Base-by-base conservation (phyloP, 305 asterid genomes). In the Solanum hybrid region DNA sequence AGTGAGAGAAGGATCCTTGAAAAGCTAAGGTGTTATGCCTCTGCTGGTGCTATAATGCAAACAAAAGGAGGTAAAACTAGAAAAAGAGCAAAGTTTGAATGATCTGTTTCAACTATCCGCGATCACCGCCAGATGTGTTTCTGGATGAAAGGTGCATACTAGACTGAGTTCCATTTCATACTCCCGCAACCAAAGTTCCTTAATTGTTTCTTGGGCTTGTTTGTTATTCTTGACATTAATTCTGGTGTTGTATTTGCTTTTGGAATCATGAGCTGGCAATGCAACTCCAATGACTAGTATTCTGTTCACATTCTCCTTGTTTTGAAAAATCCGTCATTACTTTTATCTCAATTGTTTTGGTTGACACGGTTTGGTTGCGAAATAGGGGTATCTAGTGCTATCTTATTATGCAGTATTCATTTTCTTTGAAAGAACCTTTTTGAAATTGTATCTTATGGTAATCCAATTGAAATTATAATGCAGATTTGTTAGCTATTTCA, bases 1-100 rank as follows among this genome's bases (percentile, higher is more conserved):
- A 92, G 97, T 36, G 99, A 96, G 93, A 97, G 98, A 94, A 96
- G 90, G 90, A 96, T 96, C 87, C 92, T 96, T 29, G 91, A 92
- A 81, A 97, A 93, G 89, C 95, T 96, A 40, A 94, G 98, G 90
- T 88, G 89, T 42, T 94, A 90, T 91, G 96, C 96, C 78, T 90
- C 90, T 32, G 66, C 91, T 81, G 88, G 81, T 66, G 89, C 92
- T 66, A 85, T 86, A 42, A 89, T 87, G 87, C 90, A 94, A 92
- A 92, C 90, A 90, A 89, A 87, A 72, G 45, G 42, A 45, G 35
- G 86, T 22, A 88, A 88, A 42, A 76, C 80, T 27, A 76, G 85
- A 11, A 42, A 26, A 82, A 82, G 87, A 29, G 38, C 87, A 45
- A 82, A 82, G 72, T 45, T 51, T 51, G 27, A 27, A 45, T 82